Evolutionary conservation across 1,284 basidiomycete genomes (phyloP).

Genomic region (Inonotus hispidus): DNA sequence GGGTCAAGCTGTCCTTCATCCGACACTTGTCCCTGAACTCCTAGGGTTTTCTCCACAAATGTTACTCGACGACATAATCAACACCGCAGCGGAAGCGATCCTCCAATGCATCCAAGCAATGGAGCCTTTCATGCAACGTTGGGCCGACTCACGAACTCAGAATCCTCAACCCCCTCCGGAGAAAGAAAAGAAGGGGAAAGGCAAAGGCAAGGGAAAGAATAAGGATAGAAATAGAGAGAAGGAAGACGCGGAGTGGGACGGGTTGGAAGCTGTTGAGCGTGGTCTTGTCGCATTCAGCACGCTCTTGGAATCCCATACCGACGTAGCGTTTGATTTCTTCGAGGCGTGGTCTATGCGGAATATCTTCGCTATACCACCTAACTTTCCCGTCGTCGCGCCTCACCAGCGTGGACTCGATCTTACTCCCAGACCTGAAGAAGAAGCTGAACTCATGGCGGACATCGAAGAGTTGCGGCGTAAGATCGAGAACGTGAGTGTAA

Average conservation of each 20-base stretch:
- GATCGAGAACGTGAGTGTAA: conserved; percentile 51
- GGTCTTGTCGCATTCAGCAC: conserved; percentile 74
- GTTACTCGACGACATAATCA: conserved; percentile 63
- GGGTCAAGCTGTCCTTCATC: conserved; percentile 3
- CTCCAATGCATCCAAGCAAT: conserved; percentile 67
- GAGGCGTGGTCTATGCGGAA: conserved; percentile 75
- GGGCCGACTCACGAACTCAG: conserved; percentile 51
- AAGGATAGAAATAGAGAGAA: conserved; percentile 5
- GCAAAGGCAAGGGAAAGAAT: background rate
- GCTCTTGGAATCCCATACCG: conserved; percentile 69
- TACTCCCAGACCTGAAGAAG: conserved; percentile 41
- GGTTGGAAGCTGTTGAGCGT: conserved; percentile 19
- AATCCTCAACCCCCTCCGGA: background rate
- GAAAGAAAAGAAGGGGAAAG: background rate
- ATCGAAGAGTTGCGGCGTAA: conserved; percentile 51
- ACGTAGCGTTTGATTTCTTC: conserved; percentile 76
- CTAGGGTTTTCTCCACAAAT: conserved; percentile 65
- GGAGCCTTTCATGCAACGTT: conserved; percentile 65
- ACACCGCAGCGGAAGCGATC: conserved; percentile 62
- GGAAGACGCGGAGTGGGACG: conserved; percentile 17
- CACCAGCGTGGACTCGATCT: conserved; percentile 60
- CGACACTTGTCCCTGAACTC: conserved; percentile 50
- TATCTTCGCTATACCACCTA: conserved; percentile 63
- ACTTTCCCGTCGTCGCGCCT: conserved; percentile 61
- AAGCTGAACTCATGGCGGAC: conserved; percentile 55